Evolutionary conservation across 225 moss, liverwort and hornwort genomes (phyloP).

Genomic region (Pseudisothecium myosuroides): DNA sequence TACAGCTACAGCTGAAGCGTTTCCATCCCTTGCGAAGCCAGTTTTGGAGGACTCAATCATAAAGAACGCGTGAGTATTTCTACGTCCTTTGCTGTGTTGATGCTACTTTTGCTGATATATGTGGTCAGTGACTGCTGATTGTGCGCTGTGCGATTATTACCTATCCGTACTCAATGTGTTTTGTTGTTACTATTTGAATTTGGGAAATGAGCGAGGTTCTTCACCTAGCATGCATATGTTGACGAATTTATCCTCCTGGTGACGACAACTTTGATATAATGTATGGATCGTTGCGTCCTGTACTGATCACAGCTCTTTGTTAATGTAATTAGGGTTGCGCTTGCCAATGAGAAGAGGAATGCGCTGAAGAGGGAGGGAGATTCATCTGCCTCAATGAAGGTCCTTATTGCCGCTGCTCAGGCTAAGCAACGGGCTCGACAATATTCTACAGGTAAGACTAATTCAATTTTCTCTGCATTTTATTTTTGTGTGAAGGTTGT

Average conservation of each 20-base stretch:
- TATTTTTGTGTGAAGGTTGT: not conserved
- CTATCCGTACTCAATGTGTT: not conserved
- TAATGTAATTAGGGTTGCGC: conserved; percentile 57
- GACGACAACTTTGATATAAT: not conserved
- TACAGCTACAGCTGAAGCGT: conserved; percentile 10
- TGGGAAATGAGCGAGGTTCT: not conserved
- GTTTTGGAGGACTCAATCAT: conserved; percentile 39
- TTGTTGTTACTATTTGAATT: not conserved
- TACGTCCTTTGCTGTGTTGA: not conserved
- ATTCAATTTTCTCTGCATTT: not conserved
- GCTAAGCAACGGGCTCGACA: conserved; percentile 88
- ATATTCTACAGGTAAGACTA: conserved; percentile 18
- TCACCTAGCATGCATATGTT: not conserved
- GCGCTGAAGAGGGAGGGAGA: conserved; percentile 71
- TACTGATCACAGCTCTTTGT: not conserved
- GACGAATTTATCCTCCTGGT: not conserved
- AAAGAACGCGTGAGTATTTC: conserved; percentile 48
- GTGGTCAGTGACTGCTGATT: not conserved
- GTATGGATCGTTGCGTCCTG: not conserved
- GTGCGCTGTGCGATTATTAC: not conserved
- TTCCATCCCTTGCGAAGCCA: conserved; percentile 18
- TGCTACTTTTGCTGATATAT: not conserved
- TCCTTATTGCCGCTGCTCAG: conserved; percentile 96
- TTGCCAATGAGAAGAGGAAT: conserved; percentile 94
- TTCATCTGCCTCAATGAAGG: conserved; percentile 77